phyloP scores from a whole-genome alignment of 192 early-diverging fungal genomes.

The Phlyctochytrium arcticum region DNA sequence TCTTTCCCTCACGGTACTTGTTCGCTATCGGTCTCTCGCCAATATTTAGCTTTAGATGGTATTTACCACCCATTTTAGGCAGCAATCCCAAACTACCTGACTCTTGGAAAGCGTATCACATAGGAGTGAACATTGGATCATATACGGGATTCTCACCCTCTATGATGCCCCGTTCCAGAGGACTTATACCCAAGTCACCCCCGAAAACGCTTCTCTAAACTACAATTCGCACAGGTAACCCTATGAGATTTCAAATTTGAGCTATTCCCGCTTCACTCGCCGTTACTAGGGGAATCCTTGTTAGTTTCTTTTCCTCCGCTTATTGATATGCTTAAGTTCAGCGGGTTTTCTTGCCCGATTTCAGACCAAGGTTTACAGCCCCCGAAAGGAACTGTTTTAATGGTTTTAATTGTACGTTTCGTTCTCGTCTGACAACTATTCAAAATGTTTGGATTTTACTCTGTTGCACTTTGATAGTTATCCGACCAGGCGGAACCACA shows the following conservation, averaged over 20 bases:
- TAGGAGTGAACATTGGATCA: constrained; percentile 28
- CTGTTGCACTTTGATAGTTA: background rate
- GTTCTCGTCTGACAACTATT: no score
- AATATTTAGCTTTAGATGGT: constrained; percentile 78
- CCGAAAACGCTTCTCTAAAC: constrained; percentile 55
- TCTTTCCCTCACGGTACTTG: constrained; percentile 86
- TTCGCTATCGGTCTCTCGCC: constrained; percentile 83
- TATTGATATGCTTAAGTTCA: constrained; percentile 82
- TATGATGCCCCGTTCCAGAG: constrained; percentile 67
- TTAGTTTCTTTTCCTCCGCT: constrained; percentile 81
- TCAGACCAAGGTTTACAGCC: constrained; percentile 13
- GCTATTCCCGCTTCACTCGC: constrained; percentile 73
- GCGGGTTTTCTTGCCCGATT: constrained; percentile 51
- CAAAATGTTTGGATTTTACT: no score
- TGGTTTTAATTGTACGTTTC: no score
- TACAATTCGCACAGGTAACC: constrained; percentile 51
- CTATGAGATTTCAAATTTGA: constrained; percentile 60
- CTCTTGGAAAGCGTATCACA: constrained; percentile 62
- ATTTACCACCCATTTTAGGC: constrained; percentile 71
- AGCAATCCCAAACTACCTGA: constrained; percentile 37
- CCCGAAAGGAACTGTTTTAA: no score
- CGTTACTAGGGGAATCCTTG: constrained; percentile 74
- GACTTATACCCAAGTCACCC: constrained; percentile 44
- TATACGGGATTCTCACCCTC: constrained; percentile 74
- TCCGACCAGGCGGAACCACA: background rate